These are phyloP conservation scores for Tulasnella sp. DNA, from an alignment of 768 basidiomycete species.

Conservation along the genomic window DNA sequence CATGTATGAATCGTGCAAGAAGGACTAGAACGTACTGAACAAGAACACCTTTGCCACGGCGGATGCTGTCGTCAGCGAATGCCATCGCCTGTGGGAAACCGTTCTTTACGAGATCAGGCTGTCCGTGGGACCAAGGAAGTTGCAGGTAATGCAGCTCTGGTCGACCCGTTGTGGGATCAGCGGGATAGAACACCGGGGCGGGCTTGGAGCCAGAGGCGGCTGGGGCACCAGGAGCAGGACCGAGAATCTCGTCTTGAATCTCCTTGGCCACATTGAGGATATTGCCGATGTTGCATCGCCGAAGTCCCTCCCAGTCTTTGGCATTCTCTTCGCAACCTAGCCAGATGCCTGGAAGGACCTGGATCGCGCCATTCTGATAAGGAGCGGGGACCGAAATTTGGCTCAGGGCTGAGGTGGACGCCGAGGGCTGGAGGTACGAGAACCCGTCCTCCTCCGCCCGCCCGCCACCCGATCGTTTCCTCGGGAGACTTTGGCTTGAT, in stretches of 20 bases:
- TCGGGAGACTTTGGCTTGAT: conserved; percentile 6
- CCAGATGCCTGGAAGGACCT: conserved; percentile 80
- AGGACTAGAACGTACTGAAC: conserved; percentile 58
- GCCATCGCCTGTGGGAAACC: conserved; percentile 76
- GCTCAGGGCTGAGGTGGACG: conserved; percentile 5
- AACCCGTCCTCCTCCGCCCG: conserved; percentile 56
- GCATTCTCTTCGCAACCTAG: conserved; percentile 91
- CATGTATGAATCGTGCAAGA: neutral
- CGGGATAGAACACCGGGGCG: conserved; percentile 49
- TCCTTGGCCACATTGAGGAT: conserved; percentile 93
- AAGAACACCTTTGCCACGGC: conserved; percentile 69
- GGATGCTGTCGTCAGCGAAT: conserved; percentile 69
- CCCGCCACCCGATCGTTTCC: conserved; percentile 35
- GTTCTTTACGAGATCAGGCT: conserved; percentile 70
- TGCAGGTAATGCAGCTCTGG: conserved; percentile 83
- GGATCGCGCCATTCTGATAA: conserved; percentile 72
- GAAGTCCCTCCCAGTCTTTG: conserved; percentile 64
- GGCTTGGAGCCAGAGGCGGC: conserved; percentile 29
- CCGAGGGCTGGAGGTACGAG: conserved; percentile 35
- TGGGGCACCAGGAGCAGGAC: conserved; percentile 25
- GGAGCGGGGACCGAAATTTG: conserved; percentile 34
- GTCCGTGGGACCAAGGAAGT: conserved; percentile 90
- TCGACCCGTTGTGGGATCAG: conserved; percentile 59
- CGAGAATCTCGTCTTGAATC: conserved; percentile 42
- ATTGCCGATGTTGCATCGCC: conserved; percentile 64